Evolutionary conservation across 495 filamentous ascomycete genomes (phyloP).

Genomic region (Hypoxylon lenormandii): DNA sequence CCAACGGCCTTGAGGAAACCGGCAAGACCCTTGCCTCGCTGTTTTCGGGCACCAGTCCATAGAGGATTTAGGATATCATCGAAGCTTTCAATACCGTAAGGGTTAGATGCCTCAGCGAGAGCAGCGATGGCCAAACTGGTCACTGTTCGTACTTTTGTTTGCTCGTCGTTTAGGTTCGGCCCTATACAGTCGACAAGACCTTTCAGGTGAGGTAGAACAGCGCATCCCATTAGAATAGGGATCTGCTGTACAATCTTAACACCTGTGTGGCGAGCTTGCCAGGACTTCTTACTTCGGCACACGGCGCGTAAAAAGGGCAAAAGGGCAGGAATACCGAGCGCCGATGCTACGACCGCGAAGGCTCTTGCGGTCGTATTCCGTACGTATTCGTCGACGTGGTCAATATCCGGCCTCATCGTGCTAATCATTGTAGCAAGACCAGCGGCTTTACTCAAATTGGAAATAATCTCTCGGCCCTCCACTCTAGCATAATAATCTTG

Average conservation of each 20-base stretch:
- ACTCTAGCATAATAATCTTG: conserved; percentile 99
- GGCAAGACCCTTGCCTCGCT: conserved; percentile 94
- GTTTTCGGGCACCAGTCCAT: conserved; percentile 95
- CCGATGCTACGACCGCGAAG: conserved; percentile 96
- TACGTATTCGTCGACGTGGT: conserved; percentile 99
- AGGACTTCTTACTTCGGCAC: conserved; percentile 97
- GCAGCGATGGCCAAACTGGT: conserved; percentile 95
- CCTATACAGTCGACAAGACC: conserved; percentile 96
- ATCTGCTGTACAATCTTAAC: conserved; percentile 99
- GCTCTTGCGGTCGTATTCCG: conserved; percentile 97
- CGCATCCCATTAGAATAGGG: conserved; percentile 99
- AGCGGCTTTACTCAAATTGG: conserved; percentile 94
- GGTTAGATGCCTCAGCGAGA: conserved; percentile 94
- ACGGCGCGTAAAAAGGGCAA: conserved; percentile 95
- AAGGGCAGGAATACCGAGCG: conserved; percentile 93
- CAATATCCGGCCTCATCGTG: conserved; percentile 98
- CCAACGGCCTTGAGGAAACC: conserved; percentile 98
- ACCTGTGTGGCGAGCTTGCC: conserved; percentile 98
- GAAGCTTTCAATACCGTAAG: conserved; percentile 99
- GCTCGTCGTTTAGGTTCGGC: conserved; percentile 95
- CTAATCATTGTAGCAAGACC: conserved; percentile 99
- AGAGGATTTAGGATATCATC: conserved; percentile 97
- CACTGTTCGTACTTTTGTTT: conserved; percentile 95
- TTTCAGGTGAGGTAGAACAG: conserved; percentile 94
- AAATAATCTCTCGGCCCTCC: conserved; percentile 98